Evolutionary conservation across 2,329 filamentous ascomycete genomes (phyloP).

Genomic region (Tolypocladium album): DNA sequence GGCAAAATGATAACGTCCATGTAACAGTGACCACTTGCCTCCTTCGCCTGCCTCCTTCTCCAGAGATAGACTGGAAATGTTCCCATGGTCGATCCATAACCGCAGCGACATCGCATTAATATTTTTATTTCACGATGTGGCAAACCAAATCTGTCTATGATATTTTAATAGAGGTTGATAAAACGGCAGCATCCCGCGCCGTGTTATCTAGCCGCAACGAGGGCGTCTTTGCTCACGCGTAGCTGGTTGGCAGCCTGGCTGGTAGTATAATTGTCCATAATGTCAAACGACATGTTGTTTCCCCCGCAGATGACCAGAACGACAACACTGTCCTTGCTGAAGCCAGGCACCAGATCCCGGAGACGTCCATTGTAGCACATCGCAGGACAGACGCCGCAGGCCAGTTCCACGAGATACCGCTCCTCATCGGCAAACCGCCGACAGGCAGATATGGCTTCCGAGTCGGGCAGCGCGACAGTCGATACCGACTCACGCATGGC

Average conservation of each 20-base stretch:
- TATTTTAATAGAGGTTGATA: neutral
- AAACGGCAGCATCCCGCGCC: neutral
- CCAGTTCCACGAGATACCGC: constrained; percentile 17
- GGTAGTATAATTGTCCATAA: constrained; percentile 9
- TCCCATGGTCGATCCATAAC: too few relatives aligned
- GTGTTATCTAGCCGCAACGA: neutral
- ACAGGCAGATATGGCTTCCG: constrained; percentile 15
- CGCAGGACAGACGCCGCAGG: constrained; percentile 17
- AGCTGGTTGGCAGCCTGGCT: neutral
- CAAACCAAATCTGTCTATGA: neutral
- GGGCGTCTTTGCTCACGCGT: neutral
- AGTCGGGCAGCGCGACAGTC: constrained; percentile 15
- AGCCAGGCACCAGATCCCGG: constrained; percentile 9
- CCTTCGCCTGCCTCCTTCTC: too few relatives aligned
- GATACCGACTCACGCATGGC: constrained; percentile 14
- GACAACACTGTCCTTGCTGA: constrained; percentile 13
- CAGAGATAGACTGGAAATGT: too few relatives aligned
- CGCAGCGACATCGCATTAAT: too few relatives aligned
- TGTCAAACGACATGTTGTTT: constrained; percentile 20
- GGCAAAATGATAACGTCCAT: too few relatives aligned
- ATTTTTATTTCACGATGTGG: too few relatives aligned
- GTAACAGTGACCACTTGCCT: too few relatives aligned
- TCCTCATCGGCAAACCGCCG: constrained; percentile 17
- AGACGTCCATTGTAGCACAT: constrained; percentile 15
- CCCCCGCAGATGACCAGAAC: constrained; percentile 21